These are phyloP conservation scores for Heliamphora exappendiculata DNA, from an alignment of 148 eudicot genomes.

Conservation along the genomic window DNA sequence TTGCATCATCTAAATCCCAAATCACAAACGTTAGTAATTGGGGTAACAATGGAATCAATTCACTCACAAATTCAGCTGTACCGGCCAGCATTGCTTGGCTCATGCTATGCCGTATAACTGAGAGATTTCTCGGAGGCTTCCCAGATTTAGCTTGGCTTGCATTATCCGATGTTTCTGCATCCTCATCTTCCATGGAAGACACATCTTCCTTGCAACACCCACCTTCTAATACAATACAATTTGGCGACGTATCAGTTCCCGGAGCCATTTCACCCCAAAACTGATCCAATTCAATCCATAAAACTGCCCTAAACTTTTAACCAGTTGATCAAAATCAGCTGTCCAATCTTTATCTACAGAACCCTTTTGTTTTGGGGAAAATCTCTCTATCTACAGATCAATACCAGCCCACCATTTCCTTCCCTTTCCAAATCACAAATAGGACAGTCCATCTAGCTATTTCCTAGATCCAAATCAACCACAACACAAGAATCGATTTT, in stretches of 20 bases:
- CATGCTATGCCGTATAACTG: constrained; percentile 40
- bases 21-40: not conserved
- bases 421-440: not conserved
- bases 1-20: not conserved
- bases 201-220: constrained; percentile 20
- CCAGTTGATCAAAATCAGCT: constrained; percentile 1
- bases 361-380: not conserved
- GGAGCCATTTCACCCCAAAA: constrained; percentile 25
- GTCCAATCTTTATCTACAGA: not conserved
- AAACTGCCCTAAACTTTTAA: not conserved
- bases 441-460: constrained; percentile 10
- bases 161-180: constrained; percentile 21
- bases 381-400: not conserved
- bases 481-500: not conserved
- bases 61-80: constrained; percentile 33
- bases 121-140: constrained; percentile 45
- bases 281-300: constrained; percentile 17
- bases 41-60: not conserved
- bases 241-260: constrained; percentile 19
- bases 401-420: not conserved
- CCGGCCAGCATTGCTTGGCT: constrained; percentile 44
- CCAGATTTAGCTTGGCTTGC: constrained; percentile 24
- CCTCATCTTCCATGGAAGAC: constrained; percentile 24
- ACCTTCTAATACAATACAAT: constrained; percentile 20
- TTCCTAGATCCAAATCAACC: constrained; percentile 4